Base-by-base conservation (phyloP, 176 grass and related monocot species). In the Tillandsia fasciculata region DNA sequence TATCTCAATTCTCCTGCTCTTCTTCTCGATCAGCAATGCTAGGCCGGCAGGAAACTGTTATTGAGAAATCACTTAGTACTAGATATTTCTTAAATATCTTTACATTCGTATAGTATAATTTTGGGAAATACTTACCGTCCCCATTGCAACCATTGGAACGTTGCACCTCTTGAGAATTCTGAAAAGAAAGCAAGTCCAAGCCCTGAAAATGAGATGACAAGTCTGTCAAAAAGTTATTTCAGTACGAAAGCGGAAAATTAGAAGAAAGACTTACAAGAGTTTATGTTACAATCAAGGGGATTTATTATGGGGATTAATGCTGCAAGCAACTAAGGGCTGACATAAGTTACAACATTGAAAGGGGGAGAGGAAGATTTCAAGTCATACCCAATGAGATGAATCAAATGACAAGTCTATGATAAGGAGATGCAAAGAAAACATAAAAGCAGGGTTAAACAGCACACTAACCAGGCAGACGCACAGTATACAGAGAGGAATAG, bases 21-120 rank as follows among this genome's bases (percentile, higher is more conserved):
- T 99, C 81, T 99, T 99, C 82, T 99, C 90, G 12, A 99, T 99
- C 23, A 99, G 81, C 77, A 94, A 67, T 3, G 95, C 90, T 33
- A 99, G 52, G 3, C 90, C 95, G 2, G 90, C 69, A 52, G 90
- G 95, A 61, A 90, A 94, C 95, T 94, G 84, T 53, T 50, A 20
- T 73, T 57, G 12, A 22, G 11, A 26, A 74, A 63, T 33, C 72
- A 29, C 28, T 89, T 84, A 74, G 63, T 75, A 84, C 20, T 71
- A 14, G 50, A 81, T 8, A 26, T 51, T 51, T 49, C 66, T 17
- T 10, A 48, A 68, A 48, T 3, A 13, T 54, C n/a, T 48, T 26
- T 17, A 48, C 23, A 65, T 50, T 64, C 3, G 77, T 63, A 26
- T 8, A n/a, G 52, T 23, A 58, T 23, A 72, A 2, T 49, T 26